Percentiles rank a stretch among this genome's conserved stretches.
phyloP scores from a whole-genome alignment of 2,329 filamentous ascomycete genomes.

The Cladosporium sp. region DNA sequence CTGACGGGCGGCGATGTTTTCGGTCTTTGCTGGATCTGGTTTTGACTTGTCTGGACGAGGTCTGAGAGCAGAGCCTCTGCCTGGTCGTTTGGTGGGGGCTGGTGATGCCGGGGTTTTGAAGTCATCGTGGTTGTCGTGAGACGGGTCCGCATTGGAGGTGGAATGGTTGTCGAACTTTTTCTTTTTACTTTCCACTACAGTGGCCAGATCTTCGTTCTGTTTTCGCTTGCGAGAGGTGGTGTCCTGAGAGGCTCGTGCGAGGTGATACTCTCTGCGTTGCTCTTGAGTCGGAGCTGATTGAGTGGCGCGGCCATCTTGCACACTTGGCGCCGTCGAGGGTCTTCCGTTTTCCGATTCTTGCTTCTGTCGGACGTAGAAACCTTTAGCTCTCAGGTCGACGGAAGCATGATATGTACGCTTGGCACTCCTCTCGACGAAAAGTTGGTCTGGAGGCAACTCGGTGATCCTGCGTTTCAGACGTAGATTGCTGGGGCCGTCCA shows the following conservation, averaged over 20 bases:
- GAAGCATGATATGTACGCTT: conserved; percentile 21
- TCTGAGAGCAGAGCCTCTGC: conserved; percentile 19
- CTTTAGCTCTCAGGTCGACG: conserved; percentile 13
- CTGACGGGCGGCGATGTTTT: conserved; percentile 4
- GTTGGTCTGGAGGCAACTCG: conserved; percentile 24
- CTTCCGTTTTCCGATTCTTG: neutral
- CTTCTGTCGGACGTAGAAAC: conserved; percentile 11
- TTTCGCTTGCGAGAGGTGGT: conserved; percentile 16
- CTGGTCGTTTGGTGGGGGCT: conserved; percentile 20
- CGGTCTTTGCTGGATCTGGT: neutral
- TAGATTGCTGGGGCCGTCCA: conserved; percentile 24
- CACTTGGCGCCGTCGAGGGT: no score
- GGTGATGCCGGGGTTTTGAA: neutral
- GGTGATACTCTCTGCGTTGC: conserved; percentile 21
- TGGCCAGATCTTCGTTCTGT: conserved; percentile 23
- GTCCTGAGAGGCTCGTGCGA: conserved; percentile 16
- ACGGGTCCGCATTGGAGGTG: neutral
- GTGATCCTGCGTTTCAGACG: conserved; percentile 27
- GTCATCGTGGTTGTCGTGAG: neutral
- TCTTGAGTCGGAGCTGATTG: no score
- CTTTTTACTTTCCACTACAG: conserved; percentile 25
- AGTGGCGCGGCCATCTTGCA: no score
- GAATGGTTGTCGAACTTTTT: conserved; percentile 13
- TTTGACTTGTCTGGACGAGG: neutral
- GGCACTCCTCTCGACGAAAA: conserved; percentile 26